Conservation (phyloP, 108 stramenopile genomes). For the Aurantiochytrium sp. region DNA sequence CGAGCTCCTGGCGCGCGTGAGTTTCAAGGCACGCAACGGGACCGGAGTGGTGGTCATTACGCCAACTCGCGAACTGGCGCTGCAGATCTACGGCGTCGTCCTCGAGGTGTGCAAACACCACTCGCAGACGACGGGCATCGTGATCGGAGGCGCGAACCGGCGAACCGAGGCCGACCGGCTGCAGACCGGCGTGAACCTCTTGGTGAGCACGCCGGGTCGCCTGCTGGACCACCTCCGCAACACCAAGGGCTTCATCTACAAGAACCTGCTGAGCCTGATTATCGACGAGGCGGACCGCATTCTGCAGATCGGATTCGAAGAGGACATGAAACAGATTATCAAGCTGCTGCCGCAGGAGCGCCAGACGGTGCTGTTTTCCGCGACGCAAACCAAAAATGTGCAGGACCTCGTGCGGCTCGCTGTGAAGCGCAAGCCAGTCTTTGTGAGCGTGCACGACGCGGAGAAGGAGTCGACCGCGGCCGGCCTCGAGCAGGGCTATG, state of each 20-base stretch:
- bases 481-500: conserved; percentile 94
- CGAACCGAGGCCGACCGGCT: conserved; percentile 91
- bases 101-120: conserved; percentile 78
- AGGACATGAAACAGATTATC: conserved; percentile 93
- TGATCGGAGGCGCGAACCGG: conserved; percentile 94
- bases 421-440: conserved; percentile 76
- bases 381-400: conserved; percentile 96
- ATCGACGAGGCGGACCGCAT: conserved; percentile 99
- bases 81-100: conserved; percentile 97
- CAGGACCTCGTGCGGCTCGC: conserved; percentile 90
- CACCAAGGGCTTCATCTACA: conserved; percentile 83
- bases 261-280: conserved; percentile 83
- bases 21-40: conserved; percentile 82
- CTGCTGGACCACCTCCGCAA: conserved; percentile 96
- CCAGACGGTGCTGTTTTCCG: conserved; percentile 97
- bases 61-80: conserved; percentile 92
- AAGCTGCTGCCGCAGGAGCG: conserved; percentile 86
- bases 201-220: conserved; percentile 94
- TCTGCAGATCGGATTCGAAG: conserved; percentile 96
- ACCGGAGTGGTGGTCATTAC: conserved; percentile 92
- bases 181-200: conserved; percentile 88
- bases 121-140: conserved; percentile 88
- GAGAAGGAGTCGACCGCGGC: conserved; percentile 77
- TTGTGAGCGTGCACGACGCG: conserved; percentile 86
- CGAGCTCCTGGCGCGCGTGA: conserved; percentile 82